phyloP scores from a whole-genome alignment of 345 rosid species.

The Anacardium occidentale region DNA sequence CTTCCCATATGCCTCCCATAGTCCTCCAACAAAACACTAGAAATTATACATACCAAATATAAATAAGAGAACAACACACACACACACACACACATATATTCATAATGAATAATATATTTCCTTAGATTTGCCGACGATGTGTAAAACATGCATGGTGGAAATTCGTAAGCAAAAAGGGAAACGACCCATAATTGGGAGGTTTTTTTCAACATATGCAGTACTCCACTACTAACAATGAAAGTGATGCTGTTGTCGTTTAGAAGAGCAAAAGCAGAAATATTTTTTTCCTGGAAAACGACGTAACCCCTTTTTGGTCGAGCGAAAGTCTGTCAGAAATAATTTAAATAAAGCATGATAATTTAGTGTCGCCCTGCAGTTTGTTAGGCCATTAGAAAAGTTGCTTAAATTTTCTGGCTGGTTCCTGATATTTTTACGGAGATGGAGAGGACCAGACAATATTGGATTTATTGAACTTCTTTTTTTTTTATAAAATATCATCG shows the following conservation, averaged over 20 bases:
- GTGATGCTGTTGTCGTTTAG: background rate
- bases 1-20: conserved; percentile 63
- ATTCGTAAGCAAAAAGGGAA: background rate
- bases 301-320: background rate
- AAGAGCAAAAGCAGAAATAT: background rate
- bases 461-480: no score
- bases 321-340: background rate
- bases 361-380: background rate
- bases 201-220: background rate
- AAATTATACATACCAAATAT: background rate
- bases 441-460: no score
- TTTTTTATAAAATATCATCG: no score
- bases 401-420: background rate
- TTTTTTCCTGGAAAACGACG: background rate
- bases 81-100: no score
- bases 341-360: background rate
- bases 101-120: no score
- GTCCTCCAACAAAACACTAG: conserved; percentile 54
- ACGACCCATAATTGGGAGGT: background rate
- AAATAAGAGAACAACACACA: no score
- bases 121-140: no score
- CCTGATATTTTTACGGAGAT: no score
- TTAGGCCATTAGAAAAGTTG: background rate
- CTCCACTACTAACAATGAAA: conserved; percentile 1
- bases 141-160: no score